A percentile compares a stretch with the other conserved stretches of the same genome.
Evolutionary conservation across 2,329 filamentous ascomycete species (phyloP).

Genomic region (Aspergillus neoniger): DNA sequence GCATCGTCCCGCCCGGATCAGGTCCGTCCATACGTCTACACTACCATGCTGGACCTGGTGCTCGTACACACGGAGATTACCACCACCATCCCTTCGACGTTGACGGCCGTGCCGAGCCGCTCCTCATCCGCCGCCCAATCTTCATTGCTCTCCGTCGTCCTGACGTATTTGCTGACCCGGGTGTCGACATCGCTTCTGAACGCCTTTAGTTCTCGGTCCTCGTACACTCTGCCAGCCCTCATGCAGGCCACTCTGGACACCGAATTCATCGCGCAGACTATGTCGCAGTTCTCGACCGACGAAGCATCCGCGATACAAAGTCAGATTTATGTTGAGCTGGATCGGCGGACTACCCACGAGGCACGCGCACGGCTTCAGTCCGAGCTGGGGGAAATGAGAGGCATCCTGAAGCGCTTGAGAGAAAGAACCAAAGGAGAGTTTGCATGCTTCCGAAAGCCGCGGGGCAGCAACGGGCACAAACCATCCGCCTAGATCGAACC

Average conservation of each 20-base stretch:
- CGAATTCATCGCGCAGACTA: slow-evolving; percentile 92
- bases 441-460: slow-evolving; percentile 74
- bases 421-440: slow-evolving; percentile 85
- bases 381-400: slow-evolving; percentile 87
- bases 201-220: slow-evolving; percentile 68
- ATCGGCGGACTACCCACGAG: slow-evolving; percentile 84
- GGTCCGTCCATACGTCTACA: slow-evolving; percentile 87
- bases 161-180: slow-evolving; percentile 84
- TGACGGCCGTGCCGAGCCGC: slow-evolving; percentile 71
- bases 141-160: slow-evolving; percentile 74
- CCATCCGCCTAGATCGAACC: slow-evolving; percentile 18
- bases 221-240: slow-evolving; percentile 75
- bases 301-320: slow-evolving; percentile 78
- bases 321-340: slow-evolving; percentile 88
- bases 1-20: slow-evolving; percentile 62
- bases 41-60: slow-evolving; percentile 79
- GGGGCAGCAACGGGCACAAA: slow-evolving; percentile 37
- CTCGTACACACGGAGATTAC: slow-evolving; percentile 89
- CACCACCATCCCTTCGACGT: slow-evolving; percentile 70
- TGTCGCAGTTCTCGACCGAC: slow-evolving; percentile 86
- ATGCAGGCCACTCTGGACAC: slow-evolving; percentile 98
- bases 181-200: slow-evolving; percentile 77
- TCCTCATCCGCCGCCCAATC: slow-evolving; percentile 64
- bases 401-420: slow-evolving; percentile 77
- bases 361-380: slow-evolving; percentile 77